phyloP scores from a whole-genome alignment of 352 stramenopile species.

The Phytopythium sindhum region DNA sequence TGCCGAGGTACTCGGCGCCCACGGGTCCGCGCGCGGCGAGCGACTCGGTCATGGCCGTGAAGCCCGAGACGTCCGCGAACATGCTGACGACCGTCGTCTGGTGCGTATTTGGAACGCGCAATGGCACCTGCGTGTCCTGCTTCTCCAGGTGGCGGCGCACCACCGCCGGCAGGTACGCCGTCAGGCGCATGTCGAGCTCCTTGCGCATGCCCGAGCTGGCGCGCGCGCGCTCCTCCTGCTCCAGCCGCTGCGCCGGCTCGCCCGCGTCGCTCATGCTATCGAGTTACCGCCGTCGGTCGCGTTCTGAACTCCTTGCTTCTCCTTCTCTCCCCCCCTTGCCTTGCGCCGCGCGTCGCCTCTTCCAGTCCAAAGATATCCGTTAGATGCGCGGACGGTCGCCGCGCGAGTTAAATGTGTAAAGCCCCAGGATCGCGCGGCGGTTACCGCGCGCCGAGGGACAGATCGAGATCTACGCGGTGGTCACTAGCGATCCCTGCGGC shows the following conservation, averaged over 20 bases:
- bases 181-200: slow-evolving; percentile 80
- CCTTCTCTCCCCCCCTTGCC: not conserved
- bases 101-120: slow-evolving; percentile 68
- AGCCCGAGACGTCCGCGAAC: slow-evolving; percentile 94
- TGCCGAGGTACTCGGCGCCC: slow-evolving; percentile 87
- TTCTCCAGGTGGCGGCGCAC: slow-evolving; percentile 75
- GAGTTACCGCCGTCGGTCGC: not conserved
- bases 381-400: not conserved
- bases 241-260: not conserved
- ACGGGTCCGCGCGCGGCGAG: slow-evolving; percentile 80
- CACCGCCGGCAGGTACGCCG: slow-evolving; percentile 75
- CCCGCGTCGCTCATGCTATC: not conserved
- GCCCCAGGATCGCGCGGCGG: not conserved
- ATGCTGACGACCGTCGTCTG: slow-evolving; percentile 83
- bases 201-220: slow-evolving; percentile 51
- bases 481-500: not conserved
- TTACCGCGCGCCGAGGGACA: not conserved
- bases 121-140: slow-evolving; percentile 32
- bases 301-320: not conserved
- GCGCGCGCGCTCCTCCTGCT: slow-evolving; percentile 14
- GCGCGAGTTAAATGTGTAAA: not conserved
- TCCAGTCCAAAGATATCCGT: not conserved
- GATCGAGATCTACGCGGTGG: not conserved
- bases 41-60: slow-evolving; percentile 92
- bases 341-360: no score